Evolutionary conservation across 2,329 filamentous ascomycete species (phyloP).

Genomic region (Paraconiothyrium brasiliense): DNA sequence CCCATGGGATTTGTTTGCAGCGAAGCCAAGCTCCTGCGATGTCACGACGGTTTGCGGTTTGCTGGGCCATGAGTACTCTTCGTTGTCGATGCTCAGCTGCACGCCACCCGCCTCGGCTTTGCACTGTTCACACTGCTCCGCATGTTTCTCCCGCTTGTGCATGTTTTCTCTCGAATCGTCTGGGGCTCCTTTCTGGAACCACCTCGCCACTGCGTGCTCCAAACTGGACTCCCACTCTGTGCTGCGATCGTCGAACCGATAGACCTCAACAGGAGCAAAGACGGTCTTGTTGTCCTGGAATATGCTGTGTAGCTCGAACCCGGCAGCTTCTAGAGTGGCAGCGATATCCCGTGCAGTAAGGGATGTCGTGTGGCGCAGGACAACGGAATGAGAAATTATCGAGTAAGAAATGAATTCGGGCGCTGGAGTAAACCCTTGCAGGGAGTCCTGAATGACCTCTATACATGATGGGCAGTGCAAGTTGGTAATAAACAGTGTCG

Average conservation of each 20-base stretch:
- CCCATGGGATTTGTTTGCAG: conserved; percentile 21
- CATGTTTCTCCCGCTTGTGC: conserved; percentile 42
- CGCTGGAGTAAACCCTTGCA: conserved; percentile 60
- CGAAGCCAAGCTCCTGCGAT: conserved; percentile 23
- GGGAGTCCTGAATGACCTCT: conserved; percentile 68
- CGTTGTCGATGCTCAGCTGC: conserved; percentile 19
- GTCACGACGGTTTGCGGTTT: conserved; percentile 30
- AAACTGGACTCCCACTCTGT: conserved; percentile 46
- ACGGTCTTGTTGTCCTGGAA: conserved; percentile 40
- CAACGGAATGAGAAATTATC: conserved; percentile 75
- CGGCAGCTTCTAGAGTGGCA: conserved; percentile 63
- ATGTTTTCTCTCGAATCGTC: conserved; percentile 32
- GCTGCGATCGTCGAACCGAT: conserved; percentile 22
- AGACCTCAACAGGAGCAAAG: conserved; percentile 27
- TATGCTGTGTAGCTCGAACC: conserved; percentile 68
- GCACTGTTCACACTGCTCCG: conserved; percentile 49
- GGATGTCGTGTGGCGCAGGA: conserved; percentile 63
- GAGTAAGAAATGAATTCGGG: conserved; percentile 71
- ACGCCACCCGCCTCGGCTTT: conserved; percentile 41
- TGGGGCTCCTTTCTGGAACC: conserved; percentile 30
- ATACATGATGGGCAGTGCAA: conserved; percentile 83
- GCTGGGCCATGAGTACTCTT: conserved; percentile 17
- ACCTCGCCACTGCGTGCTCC: conserved; percentile 45
- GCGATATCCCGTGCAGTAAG: conserved; percentile 53
- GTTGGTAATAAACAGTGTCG: conserved; percentile 74